Conservation (phyloP, 2,329 filamentous ascomycete species). For the Exophiala calicioides region DNA sequence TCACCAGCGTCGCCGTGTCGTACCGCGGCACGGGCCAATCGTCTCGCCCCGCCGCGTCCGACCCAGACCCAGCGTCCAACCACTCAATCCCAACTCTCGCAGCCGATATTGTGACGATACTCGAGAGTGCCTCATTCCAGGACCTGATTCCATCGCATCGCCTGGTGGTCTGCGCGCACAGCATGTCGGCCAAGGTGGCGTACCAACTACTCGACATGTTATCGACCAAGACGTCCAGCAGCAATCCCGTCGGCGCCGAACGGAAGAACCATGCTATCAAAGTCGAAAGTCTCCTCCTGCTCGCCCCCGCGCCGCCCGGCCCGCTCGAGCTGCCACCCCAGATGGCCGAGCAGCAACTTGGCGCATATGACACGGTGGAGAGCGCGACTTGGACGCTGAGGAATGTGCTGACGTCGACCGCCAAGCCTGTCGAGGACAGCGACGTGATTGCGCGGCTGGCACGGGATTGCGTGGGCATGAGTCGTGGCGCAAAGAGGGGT, state of each 20-base stretch:
- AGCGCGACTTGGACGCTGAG: slow-evolving; percentile 6
- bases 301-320: slow-evolving; percentile 1
- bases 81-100: slow-evolving; percentile 2
- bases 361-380: slow-evolving; percentile 7
- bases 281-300: neutral
- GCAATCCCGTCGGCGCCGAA: too few relatives aligned
- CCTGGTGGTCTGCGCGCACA: slow-evolving; percentile 5
- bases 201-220: too few relatives aligned
- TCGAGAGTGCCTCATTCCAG: neutral
- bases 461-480: slow-evolving; percentile 2
- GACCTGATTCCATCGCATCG: neutral
- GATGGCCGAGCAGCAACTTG: slow-evolving; percentile 7
- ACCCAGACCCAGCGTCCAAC: neutral
- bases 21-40: slow-evolving; percentile 6
- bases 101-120: neutral
- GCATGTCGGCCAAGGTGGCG: slow-evolving; percentile 9
- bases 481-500: slow-evolving; percentile 7
- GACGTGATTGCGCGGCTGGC: neutral
- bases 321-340: slow-evolving; percentile 2
- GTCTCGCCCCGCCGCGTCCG: neutral
- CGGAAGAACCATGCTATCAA: too few relatives aligned
- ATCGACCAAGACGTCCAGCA: too few relatives aligned
- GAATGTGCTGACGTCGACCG: slow-evolving; percentile 7
- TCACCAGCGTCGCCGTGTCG: neutral
- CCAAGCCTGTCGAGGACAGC: too few relatives aligned